Evolutionary conservation across 1,284 basidiomycete species (phyloP).

Genomic region (Clitocybe nebularis): DNA sequence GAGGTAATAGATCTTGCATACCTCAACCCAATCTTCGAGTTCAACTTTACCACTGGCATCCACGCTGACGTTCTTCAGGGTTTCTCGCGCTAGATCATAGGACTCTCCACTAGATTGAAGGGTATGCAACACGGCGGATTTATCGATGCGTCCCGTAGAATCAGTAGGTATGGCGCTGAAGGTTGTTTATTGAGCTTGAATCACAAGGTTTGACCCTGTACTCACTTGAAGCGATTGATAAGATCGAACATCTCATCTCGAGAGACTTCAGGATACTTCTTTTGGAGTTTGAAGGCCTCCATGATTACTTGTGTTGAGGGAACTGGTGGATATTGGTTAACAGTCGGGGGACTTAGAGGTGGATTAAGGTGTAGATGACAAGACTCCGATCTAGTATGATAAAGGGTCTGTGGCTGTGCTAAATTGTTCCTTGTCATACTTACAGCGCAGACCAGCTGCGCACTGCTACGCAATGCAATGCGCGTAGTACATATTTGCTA

Average conservation of each 20-base stretch:
- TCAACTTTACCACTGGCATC: constrained; percentile 96
- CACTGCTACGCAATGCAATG: too few species aligned
- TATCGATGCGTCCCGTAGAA: constrained; percentile 82
- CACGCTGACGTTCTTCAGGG: constrained; percentile 91
- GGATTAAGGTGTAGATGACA: constrained; percentile 14
- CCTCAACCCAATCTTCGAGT: constrained; percentile 97
- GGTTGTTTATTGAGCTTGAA: constrained; percentile 3
- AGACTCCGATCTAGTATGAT: constrained; percentile 17
- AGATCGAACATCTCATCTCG: constrained; percentile 92
- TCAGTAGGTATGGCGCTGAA: constrained; percentile 79
- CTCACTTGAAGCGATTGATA: constrained; percentile 92
- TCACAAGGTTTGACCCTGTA: constrained; percentile 18
- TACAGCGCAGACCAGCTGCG: too few species aligned
- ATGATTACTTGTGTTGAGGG: constrained; percentile 35
- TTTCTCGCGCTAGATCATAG: constrained; percentile 89
- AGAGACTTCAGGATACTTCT: constrained; percentile 90
- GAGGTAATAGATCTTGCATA: constrained; percentile 29
- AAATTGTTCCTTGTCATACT: constrained; percentile 1
- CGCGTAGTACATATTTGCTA: too few species aligned
- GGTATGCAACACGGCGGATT: constrained; percentile 73
- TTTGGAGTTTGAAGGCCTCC: constrained; percentile 87
- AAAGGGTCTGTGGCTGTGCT: constrained; percentile 14
- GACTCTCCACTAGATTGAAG: constrained; percentile 78
- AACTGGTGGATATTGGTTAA: too few species aligned
- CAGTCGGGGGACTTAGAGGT: constrained; percentile 1